These are phyloP conservation scores for Gaillardinia entomophila DNA, from an alignment of 805 yeast genomes.

Conservation along the genomic window DNA sequence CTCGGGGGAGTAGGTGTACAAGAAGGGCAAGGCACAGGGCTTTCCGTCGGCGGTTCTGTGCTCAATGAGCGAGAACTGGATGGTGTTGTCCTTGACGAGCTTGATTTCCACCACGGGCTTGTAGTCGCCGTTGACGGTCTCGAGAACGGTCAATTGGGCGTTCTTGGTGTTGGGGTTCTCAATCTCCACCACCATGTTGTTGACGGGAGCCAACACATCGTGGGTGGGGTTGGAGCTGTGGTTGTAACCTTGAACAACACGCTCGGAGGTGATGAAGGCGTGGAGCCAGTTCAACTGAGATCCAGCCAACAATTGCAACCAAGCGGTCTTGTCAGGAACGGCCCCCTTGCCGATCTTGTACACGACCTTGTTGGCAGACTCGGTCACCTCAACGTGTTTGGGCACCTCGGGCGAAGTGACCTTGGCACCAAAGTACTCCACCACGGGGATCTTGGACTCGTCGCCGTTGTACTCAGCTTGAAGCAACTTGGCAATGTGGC, in stretches of 20 bases:
- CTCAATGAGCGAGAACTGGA: conserved; percentile 75
- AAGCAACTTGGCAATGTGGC: conserved; percentile 70
- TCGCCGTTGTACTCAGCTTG: conserved; percentile 69
- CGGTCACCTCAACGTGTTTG: conserved; percentile 19
- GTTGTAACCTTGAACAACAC: conserved; percentile 80
- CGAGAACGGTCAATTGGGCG: conserved; percentile 60
- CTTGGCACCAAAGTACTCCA: conserved; percentile 75
- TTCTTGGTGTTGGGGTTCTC: conserved; percentile 42
- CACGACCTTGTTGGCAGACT: conserved; percentile 9
- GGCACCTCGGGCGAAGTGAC: conserved; percentile 30
- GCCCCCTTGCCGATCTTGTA: conserved; percentile 32
- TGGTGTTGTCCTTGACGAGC: conserved; percentile 43
- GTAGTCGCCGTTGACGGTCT: conserved; percentile 64
- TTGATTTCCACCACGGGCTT: conserved; percentile 63
- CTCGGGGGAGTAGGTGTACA: conserved; percentile 71
- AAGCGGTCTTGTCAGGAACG: conserved; percentile 34
- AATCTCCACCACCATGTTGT: conserved; percentile 57
- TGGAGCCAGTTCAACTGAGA: conserved; percentile 77
- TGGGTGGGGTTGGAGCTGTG: conserved; percentile 76
- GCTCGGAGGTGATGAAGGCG: conserved; percentile 75
- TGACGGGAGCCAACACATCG: conserved; percentile 71
- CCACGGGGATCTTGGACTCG: conserved; percentile 69
- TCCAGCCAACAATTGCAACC: conserved; percentile 86
- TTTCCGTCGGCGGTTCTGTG: conserved; percentile 75
- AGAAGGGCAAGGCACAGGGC: conserved; percentile 71